Evolutionary conservation across 768 basidiomycete species (phyloP), one percentile per base, ranked within the genome.

Genomic region (Mycena floridula): DNA sequence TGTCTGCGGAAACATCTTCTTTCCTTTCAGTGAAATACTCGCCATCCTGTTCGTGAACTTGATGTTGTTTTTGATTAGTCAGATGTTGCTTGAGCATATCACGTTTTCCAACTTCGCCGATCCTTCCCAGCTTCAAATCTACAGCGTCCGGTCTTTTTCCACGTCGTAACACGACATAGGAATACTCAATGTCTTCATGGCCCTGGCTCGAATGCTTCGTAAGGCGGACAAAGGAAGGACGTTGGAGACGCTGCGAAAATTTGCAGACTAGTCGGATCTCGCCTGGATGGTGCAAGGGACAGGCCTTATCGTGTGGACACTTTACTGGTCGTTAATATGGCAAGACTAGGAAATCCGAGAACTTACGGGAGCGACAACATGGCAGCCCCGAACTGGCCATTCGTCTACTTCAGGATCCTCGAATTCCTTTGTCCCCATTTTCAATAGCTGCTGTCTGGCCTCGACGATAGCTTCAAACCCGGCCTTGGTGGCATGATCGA

Each of bases 261-360:
- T 85, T 81, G 57, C 95, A 98, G 36, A 77, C 67, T 2, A 85
- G 64, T 41, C 70, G 66, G 22, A 56, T 64, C 7, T 72, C 59
- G 26, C 79, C 77, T n/a, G 73, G 67, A 48, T 71, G 67, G 55
- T 77, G 72, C 22, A 97, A 65, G 2, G 95, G 94, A 60, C 95
- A 97, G 35, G 70, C 68, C 20, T 73, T 72, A 58, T 98, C 94
- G 55, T 98, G 95, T 11, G 95, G 90, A 57, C 95, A 98, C 85
- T 94, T 56, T 12, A 48, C 36, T 36, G 32, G 40, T n/a, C 20
- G 15, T 52, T 25, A 56, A 38, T 38, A 22, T 25, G 21, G 27
- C 28, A 36, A 25, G 23, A 24, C 23, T 20, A 44, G 44, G 44
- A 13, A 49, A 42, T 46, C 30, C 47, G 50, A 37, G 21, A 50